Evolutionary conservation across 1,284 basidiomycete species (phyloP), one percentile per base, ranked within the genome.

Genomic region (Gymnopus androsaceus): DNA sequence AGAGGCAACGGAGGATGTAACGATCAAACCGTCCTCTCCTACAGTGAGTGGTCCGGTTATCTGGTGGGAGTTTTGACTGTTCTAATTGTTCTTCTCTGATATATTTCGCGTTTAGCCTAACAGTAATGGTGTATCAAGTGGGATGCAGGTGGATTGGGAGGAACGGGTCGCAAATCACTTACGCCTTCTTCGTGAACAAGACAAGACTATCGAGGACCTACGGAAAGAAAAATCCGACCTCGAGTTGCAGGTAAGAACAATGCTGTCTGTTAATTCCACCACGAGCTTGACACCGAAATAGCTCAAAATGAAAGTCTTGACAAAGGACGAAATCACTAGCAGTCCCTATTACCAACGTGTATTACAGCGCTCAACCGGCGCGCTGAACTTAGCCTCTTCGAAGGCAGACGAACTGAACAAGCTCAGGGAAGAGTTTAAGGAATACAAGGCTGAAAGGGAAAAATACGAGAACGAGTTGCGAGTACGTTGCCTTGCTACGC

Each of bases 31-130:
- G 72, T 78, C 80, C 75, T 80, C 84, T 76, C 82, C 84, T 69
- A 76, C 74, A 75, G 87, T 90, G 75, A 81, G 86, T 82, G 78
- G 76, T 76, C 76, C 78, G 81, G 73, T 83, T 71, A 80, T 84
- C 77, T 81, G 81, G 83, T 84, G 81, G 81, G 81, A 80, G 75
- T 75, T 72, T 72, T 71, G 69, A 69, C 62, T 69, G 70, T 72
- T 73, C 72, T 73, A 64, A 74, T 74, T 56, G 58, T 62, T 62
- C 56, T 61, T 69, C 65, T 80, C 76, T 81, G 68, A 81, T 75
- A 37, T 65, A 46, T 57, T 82, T 70, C 66, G 31, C 66, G 68
- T 36, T 52, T 61, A 52, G 54, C 63, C 42, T 21, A 73, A 77
- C 33, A 48, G 58, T 17, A 73, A 77, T 36, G 51, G 59, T 17